These are phyloP conservation scores for Aspergillus nidulans DNA, from an alignment of 495 filamentous ascomycete genomes.

Conservation along the genomic window DNA sequence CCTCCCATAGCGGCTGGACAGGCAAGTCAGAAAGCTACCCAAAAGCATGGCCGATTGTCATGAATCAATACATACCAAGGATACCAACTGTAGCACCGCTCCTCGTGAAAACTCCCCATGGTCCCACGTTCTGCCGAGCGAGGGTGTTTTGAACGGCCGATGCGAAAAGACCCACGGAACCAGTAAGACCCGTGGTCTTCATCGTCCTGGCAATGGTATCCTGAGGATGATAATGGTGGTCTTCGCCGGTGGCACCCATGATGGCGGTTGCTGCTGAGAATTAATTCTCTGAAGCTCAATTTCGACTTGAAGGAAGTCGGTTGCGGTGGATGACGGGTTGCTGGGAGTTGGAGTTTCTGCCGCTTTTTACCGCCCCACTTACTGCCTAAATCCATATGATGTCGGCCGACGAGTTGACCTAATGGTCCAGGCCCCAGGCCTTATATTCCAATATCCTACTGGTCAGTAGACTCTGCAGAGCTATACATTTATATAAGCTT, in stretches of 20 bases:
- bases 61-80: conserved; percentile 50
- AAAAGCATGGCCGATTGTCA: background rate
- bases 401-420: background rate
- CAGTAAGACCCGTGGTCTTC: conserved; percentile 59
- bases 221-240: conserved; percentile 64
- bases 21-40: conserved; percentile 19
- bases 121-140: conserved; percentile 69
- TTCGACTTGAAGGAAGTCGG: conserved; percentile 10
- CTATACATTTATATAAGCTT: background rate
- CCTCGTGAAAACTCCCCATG: conserved; percentile 70
- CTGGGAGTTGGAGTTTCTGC: conserved; percentile 32
- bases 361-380: conserved; percentile 23
- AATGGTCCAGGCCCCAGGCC: conserved; percentile 7
- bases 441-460: conserved; percentile 3
- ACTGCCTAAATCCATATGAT: conserved; percentile 11
- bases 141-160: conserved; percentile 84
- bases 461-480: background rate
- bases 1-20: conserved; percentile 71
- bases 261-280: conserved; percentile 24
- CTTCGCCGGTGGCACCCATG: conserved; percentile 47
- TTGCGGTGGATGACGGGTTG: conserved; percentile 29
- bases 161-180: conserved; percentile 62
- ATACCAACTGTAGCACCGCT: conserved; percentile 60
- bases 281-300: conserved; percentile 19
- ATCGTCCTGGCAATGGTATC: conserved; percentile 70